phyloP scores from a whole-genome alignment of 2,329 filamentous ascomycete genomes.

The Fusarium citri region DNA sequence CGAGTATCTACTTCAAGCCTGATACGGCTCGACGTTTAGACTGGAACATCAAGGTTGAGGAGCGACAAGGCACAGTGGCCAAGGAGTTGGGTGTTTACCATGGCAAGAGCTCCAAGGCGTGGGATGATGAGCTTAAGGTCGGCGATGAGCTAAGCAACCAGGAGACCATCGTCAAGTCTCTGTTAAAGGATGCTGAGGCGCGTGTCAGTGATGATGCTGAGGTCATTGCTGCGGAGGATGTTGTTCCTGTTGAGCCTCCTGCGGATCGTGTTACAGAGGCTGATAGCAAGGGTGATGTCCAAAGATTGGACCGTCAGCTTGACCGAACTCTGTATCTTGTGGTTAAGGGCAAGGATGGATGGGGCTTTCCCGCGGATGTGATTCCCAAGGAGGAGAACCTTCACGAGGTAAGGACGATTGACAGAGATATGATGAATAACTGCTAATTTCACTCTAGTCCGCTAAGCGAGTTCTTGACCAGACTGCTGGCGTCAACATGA shows the following conservation, averaged over 20 bases:
- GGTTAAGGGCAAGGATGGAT: constrained; percentile 79
- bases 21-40: constrained; percentile 86
- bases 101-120: constrained; percentile 74
- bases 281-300: constrained; percentile 78
- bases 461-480: constrained; percentile 82
- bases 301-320: constrained; percentile 81
- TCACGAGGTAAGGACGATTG: constrained; percentile 72
- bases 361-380: constrained; percentile 83
- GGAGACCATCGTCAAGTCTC: constrained; percentile 72
- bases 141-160: constrained; percentile 76
- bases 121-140: constrained; percentile 91
- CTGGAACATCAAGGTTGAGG: constrained; percentile 87
- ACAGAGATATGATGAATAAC: not conserved
- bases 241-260: constrained; percentile 77
- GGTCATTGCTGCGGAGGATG: constrained; percentile 66
- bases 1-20: constrained; percentile 94
- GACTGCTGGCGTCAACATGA: constrained; percentile 93
- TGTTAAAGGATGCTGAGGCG: constrained; percentile 80
- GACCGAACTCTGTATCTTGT: constrained; percentile 89
- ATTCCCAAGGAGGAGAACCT: constrained; percentile 79
- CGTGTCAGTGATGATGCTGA: constrained; percentile 71
- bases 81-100: constrained; percentile 89
- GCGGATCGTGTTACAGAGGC: constrained; percentile 79
- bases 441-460: constrained; percentile 65
- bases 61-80: constrained; percentile 78